Evolutionary conservation across 805 yeast genomes (phyloP).

Genomic region (Starmerella stigmatis): DNA sequence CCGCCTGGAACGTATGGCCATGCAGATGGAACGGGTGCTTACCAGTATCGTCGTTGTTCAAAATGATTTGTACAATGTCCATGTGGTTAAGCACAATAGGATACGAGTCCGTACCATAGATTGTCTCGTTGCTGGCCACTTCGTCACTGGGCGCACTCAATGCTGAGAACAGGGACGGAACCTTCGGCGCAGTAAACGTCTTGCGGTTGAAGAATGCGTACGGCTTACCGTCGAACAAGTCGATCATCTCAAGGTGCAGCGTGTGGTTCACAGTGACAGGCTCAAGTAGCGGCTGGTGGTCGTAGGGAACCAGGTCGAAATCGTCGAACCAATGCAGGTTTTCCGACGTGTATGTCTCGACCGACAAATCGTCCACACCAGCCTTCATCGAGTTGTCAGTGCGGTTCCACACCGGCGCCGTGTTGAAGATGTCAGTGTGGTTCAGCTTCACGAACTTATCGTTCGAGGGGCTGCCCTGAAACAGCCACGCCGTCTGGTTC

Average conservation of each 20-base stretch:
- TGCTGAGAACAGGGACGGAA: conserved; percentile 77
- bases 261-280: conserved; percentile 58
- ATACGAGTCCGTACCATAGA: conserved; percentile 77
- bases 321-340: conserved; percentile 56
- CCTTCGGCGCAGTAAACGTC: conserved; percentile 68
- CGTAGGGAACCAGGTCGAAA: conserved; percentile 57
- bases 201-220: conserved; percentile 94
- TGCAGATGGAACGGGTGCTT: conserved; percentile 96
- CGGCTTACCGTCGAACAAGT: conserved; percentile 75
- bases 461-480: conserved; percentile 23
- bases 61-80: conserved; percentile 64
- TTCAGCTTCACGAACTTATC: conserved; percentile 33
- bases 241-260: conserved; percentile 74
- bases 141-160: conserved; percentile 45
- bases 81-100: conserved; percentile 57
- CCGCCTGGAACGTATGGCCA: conserved; percentile 81
- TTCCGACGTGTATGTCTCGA: conserved; percentile 33
- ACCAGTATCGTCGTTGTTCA: conserved; percentile 84
- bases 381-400: conserved; percentile 17
- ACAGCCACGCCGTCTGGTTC: conserved; percentile 66
- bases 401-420: conserved; percentile 36
- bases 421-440: conserved; percentile 49
- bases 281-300: conserved; percentile 43
- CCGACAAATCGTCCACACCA: conserved; percentile 30
- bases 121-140: conserved; percentile 42